Conservation (phyloP, 768 basidiomycete genomes). For the Boletus subcaerulescens region DNA sequence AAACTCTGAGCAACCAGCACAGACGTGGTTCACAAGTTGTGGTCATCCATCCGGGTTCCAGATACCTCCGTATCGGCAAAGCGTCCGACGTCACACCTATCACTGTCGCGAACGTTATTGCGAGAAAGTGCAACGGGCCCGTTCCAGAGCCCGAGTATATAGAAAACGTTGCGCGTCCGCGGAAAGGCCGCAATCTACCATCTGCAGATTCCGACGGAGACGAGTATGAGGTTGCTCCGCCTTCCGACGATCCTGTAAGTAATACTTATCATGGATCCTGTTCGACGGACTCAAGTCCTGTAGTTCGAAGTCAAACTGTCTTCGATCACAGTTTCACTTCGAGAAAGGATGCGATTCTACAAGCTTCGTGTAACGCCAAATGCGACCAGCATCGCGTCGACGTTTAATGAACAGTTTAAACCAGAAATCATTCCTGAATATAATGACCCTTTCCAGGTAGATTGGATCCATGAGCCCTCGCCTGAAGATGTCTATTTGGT, state of each 20-base stretch:
- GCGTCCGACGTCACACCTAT: constrained; percentile 77
- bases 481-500: constrained; percentile 50
- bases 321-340: constrained; percentile 65
- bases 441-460: constrained; percentile 78
- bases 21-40: constrained; percentile 78
- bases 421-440: constrained; percentile 83
- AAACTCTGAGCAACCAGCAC: constrained; percentile 31
- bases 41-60: constrained; percentile 78
- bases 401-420: constrained; percentile 79
- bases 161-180: constrained; percentile 55
- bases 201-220: constrained; percentile 38
- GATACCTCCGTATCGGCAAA: constrained; percentile 67
- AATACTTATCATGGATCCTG: neutral
- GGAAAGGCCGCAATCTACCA: constrained; percentile 30
- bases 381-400: constrained; percentile 65
- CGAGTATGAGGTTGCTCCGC: constrained; percentile 45
- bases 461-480: constrained; percentile 69
- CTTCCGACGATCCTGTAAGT: constrained; percentile 65
- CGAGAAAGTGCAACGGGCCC: constrained; percentile 53
- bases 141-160: constrained; percentile 43
- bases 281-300: neutral
- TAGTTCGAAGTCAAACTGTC: constrained; percentile 79
- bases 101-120: constrained; percentile 67
- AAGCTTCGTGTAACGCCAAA: constrained; percentile 74
- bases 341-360: constrained; percentile 84